phyloP scores from a whole-genome alignment of 2,329 filamentous ascomycete species.

The Colletotrichum eleusines region DNA sequence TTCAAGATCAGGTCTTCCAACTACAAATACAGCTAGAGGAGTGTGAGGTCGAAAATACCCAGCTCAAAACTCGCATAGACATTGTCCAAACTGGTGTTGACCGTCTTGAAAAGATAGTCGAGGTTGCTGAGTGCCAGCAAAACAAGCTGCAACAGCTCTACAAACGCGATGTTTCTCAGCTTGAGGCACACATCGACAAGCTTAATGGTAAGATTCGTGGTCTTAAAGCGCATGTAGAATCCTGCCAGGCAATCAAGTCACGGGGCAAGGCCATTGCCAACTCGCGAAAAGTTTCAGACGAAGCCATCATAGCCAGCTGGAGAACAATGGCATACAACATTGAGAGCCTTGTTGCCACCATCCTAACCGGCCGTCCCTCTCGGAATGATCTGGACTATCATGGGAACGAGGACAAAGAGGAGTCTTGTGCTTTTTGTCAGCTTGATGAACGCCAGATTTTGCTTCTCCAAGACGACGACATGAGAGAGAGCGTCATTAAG shows the following conservation, averaged over 20 bases:
- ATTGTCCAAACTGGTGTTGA: neutral
- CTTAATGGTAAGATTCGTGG: neutral
- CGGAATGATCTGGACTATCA: neutral
- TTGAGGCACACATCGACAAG: accelerated
- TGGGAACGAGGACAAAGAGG: neutral
- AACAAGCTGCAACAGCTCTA: neutral
- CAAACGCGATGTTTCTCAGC: neutral
- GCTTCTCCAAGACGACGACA: slow-evolving; percentile 3
- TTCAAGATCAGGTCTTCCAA: neutral
- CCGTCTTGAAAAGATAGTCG: neutral
- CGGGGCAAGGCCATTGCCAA: neutral
- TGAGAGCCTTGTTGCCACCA: neutral
- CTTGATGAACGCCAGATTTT: no score
- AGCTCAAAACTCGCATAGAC: neutral
- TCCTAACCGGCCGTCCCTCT: neutral
- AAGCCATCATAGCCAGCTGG: neutral
- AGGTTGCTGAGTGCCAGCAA: neutral
- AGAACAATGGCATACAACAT: slow-evolving; percentile 15
- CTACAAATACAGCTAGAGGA: neutral
- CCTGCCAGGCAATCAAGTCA: neutral
- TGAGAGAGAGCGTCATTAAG: neutral
- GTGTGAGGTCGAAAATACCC: neutral
- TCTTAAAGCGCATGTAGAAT: neutral
- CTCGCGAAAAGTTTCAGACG: slow-evolving; percentile 17
- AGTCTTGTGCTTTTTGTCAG: neutral